These are phyloP conservation scores for Leishmania lainsoni DNA, from an alignment of 208 protist genomes.

Conservation along the genomic window DNA sequence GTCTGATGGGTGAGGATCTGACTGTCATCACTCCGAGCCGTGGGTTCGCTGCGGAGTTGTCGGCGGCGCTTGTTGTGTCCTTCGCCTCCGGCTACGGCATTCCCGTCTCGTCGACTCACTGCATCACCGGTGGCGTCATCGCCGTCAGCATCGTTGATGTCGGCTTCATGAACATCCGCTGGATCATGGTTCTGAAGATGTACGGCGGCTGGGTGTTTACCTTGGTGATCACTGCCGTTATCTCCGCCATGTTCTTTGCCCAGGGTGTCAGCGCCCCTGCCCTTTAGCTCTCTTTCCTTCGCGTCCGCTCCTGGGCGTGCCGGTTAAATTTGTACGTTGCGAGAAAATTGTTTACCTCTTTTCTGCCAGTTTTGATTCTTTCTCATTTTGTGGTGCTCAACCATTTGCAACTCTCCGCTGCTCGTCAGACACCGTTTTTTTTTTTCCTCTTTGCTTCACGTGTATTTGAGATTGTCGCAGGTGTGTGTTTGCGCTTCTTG, in stretches of 20 bases:
- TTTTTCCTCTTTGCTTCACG: neutral
- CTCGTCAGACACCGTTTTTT: neutral
- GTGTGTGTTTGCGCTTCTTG: neutral
- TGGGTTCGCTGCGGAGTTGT: conserved; percentile 66
- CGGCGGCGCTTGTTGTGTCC: conserved; percentile 66
- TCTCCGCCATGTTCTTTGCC: conserved; percentile 60
- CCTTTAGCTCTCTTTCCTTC: conserved; percentile 1
- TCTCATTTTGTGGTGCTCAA: neutral
- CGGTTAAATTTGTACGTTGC: neutral
- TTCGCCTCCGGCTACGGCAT: conserved; percentile 68
- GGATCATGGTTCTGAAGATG: conserved; percentile 68
- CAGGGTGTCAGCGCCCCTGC: conserved; percentile 58
- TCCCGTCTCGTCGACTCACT: conserved; percentile 90
- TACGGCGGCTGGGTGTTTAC: conserved; percentile 68
- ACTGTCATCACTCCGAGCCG: conserved; percentile 68
- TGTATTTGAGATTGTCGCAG: neutral
- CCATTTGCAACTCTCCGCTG: neutral
- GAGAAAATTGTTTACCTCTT: neutral
- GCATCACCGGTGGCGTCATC: conserved; percentile 80
- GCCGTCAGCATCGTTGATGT: conserved; percentile 73
- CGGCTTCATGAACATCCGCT: conserved; percentile 53
- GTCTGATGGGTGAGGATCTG: conserved; percentile 65
- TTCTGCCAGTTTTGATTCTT: neutral
- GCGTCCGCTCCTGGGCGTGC: neutral
- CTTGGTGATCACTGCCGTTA: conserved; percentile 42